These are phyloP conservation scores for Komagataella mondaviorum DNA, from an alignment of 805 yeast species.

Conservation along the genomic window DNA sequence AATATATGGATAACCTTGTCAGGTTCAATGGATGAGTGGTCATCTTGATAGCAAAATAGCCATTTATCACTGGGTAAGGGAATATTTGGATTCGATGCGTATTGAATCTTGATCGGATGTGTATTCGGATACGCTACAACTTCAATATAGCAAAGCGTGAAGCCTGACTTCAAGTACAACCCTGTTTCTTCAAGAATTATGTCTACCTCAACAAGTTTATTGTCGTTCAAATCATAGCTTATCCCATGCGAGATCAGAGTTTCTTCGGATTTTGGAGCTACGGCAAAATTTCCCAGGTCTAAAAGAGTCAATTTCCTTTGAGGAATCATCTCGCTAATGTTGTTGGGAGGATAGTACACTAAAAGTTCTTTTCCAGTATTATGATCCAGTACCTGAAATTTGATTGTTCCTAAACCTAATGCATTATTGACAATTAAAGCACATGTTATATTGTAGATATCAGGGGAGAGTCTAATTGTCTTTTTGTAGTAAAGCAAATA, in stretches of 20 bases:
- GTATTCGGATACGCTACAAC: conserved; percentile 15
- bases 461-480: conserved; percentile 31
- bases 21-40: conserved; percentile 4
- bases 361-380: conserved; percentile 17
- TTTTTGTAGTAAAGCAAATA: conserved; percentile 33
- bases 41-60: background rate
- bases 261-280: conserved; percentile 11
- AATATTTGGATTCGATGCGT: background rate
- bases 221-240: conserved; percentile 4
- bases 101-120: conserved; percentile 15
- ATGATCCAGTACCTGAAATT: conserved; percentile 29
- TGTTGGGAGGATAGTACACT: conserved; percentile 41
- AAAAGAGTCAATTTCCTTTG: conserved; percentile 33
- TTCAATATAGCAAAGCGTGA: conserved; percentile 23
- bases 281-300: conserved; percentile 33
- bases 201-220: conserved; percentile 21
- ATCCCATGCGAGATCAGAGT: background rate
- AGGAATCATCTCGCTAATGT: conserved; percentile 45
- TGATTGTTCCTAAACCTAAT: conserved; percentile 44
- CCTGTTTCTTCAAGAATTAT: conserved; percentile 46
- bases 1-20: conserved; percentile 28
- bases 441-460: conserved; percentile 33
- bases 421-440: conserved; percentile 40
- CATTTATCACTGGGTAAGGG: background rate
- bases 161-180: conserved; percentile 35